phyloP scores from a whole-genome alignment of 2,329 filamentous ascomycete genomes.

The Blastomyces silverae region DNA sequence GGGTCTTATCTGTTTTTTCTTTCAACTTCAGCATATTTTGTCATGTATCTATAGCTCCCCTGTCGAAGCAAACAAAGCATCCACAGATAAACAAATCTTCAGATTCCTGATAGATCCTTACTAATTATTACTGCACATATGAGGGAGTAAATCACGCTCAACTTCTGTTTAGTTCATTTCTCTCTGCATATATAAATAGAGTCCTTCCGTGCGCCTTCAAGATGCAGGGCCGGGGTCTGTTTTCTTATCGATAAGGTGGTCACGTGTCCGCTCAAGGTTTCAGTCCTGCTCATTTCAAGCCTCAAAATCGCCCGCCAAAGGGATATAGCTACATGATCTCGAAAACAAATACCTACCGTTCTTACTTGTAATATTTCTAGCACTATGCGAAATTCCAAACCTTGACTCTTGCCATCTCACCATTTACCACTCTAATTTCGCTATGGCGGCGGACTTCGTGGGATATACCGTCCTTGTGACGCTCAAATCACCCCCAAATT shows the following conservation, averaged over 20 bases:
- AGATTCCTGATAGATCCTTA: background rate
- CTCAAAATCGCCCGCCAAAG: background rate
- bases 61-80: background rate
- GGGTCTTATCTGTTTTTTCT: background rate
- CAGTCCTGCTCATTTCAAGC: background rate
- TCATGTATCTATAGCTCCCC: background rate
- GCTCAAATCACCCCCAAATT: constrained; percentile 58
- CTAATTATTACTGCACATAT: background rate
- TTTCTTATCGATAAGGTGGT: constrained; percentile 9
- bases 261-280: background rate
- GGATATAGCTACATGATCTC: background rate
- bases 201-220: background rate
- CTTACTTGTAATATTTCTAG: background rate
- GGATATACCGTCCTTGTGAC: constrained; percentile 70
- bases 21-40: background rate
- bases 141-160: background rate
- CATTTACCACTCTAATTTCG: constrained; percentile 19
- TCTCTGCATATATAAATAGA: background rate
- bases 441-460: constrained; percentile 64
- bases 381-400: constrained; percentile 7
- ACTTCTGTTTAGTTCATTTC: constrained; percentile 2
- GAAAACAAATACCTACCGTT: background rate
- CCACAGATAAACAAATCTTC: background rate
- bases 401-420: background rate
- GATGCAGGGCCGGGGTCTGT: background rate